Evolutionary conservation across 768 basidiomycete species (phyloP).

Genomic region (Boletus rex-veris): DNA sequence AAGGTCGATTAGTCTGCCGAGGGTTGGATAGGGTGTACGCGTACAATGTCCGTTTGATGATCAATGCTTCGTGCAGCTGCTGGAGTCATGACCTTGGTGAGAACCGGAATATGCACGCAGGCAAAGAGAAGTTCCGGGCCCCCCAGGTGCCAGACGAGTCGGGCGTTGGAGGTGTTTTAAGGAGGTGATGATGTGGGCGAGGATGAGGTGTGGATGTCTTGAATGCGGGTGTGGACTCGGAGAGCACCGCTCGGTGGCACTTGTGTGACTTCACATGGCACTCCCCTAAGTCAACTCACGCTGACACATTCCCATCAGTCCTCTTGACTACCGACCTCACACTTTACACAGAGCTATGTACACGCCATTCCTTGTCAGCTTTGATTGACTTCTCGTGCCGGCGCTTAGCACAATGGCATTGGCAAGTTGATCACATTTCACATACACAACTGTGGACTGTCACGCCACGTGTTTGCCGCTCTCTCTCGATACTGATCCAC

Average conservation of each 20-base stretch:
- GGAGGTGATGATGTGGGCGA: too few relatives aligned
- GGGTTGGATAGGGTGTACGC: not conserved
- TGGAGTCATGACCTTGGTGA: conserved; percentile 18
- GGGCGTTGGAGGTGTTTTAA: not conserved
- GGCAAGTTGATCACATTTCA: too few relatives aligned
- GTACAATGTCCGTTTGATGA: conserved; percentile 18
- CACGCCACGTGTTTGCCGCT: too few relatives aligned
- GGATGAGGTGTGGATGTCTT: not conserved
- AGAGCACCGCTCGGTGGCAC: conserved; percentile 2
- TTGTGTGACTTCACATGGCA: not conserved
- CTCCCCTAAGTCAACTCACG: not conserved
- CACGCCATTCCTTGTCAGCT: too few relatives aligned
- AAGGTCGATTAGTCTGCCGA: conserved; percentile 12
- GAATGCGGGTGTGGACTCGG: conserved; percentile 9
- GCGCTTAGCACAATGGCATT: too few relatives aligned
- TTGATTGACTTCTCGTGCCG: too few relatives aligned
- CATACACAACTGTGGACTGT: too few relatives aligned
- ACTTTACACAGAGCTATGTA: too few relatives aligned
- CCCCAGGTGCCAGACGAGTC: conserved; percentile 2
- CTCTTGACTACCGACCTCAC: not conserved
- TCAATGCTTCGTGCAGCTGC: conserved; percentile 6
- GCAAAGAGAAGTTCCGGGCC: not conserved
- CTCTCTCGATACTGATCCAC: too few relatives aligned
- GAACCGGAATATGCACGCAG: not conserved
- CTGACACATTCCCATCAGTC: not conserved